Base-by-base conservation (phyloP, 129 eudicot species). In the Kitagawia praeruptora region DNA sequence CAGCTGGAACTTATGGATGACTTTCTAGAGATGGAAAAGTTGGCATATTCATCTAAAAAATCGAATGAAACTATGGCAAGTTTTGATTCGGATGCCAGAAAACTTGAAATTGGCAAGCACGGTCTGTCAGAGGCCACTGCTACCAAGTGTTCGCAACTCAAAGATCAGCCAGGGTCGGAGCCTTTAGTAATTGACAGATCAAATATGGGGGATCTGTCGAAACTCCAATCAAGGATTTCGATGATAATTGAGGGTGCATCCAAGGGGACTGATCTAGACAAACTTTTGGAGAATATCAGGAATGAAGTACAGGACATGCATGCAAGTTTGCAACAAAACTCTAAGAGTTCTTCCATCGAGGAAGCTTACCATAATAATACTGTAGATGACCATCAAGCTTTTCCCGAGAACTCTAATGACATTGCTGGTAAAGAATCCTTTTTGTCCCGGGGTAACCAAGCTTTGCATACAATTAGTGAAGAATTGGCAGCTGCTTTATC, bases 401-500 rank as follows among this genome's bases (percentile, higher is more conserved):
- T 66, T 75, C 77, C 81, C 31, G 84, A 81, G 44, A 83, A 71
- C 46, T 70, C 58, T 71, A 80, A 81, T 28, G 76, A 51, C 41
- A 70, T 46, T 75, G 79, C 78, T 31, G 75, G 71, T 39, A 83
- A 74, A 75, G 86, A 81, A 45, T 44, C 81, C 25, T 74, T 80
- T 69, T 78, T 75, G 48, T 46, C 77, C 25, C 67, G 19, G 73
- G 87, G 81, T 78, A 69, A 74, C 70, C 78, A 83, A 46, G 31
- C 58, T 70, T 47, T 76, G 10, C 41, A 28, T 70, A 51, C 78
- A 64, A 66, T 81, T 70, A 70, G 76, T 56, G 78, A 89, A 85
- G 96, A 90, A 75, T 56, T 89, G 79, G 89, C 82, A 49, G 85
- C 86, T 81, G 88, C 98, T 37, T 75, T 92, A 76, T 89, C 97